Conservation (phyloP, 345 rosid genomes). For the Firmiana major region DNA sequence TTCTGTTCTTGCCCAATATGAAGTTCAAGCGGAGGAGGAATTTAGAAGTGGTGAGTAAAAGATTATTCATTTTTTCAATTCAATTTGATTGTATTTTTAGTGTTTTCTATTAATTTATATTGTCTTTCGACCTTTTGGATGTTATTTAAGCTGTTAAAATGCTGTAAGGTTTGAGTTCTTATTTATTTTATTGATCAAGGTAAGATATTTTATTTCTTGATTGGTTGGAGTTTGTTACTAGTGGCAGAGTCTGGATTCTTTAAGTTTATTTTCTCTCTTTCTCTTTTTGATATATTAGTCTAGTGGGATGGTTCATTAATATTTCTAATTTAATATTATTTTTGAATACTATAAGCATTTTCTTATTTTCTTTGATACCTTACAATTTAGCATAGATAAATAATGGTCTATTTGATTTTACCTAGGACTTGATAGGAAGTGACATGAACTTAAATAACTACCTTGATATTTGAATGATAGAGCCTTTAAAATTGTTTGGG, state of each 20-base stretch:
- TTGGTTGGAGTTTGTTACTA: background rate
- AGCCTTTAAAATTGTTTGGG: background rate
- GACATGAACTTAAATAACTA: background rate
- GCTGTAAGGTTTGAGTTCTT: background rate
- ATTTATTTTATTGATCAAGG: background rate
- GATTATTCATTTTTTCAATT: background rate
- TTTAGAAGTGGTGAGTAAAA: slow-evolving; percentile 68
- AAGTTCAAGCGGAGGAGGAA: slow-evolving; percentile 76
- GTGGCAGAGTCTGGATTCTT: background rate
- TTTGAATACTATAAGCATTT: background rate
- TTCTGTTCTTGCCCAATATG: slow-evolving; percentile 47
- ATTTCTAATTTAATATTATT: background rate
- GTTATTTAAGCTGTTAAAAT: background rate
- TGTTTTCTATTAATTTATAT: no score
- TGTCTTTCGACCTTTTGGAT: background rate
- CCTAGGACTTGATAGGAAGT: background rate
- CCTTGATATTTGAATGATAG: background rate
- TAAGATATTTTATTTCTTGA: background rate
- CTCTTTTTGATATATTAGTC: background rate
- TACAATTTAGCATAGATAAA: background rate
- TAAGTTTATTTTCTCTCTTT: background rate
- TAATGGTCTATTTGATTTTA: background rate
- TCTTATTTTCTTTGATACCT: background rate
- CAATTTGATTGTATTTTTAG: background rate
- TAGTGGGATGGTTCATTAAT: background rate